Base-by-base conservation (phyloP, 768 basidiomycete species). In the Zangia roseola region DNA sequence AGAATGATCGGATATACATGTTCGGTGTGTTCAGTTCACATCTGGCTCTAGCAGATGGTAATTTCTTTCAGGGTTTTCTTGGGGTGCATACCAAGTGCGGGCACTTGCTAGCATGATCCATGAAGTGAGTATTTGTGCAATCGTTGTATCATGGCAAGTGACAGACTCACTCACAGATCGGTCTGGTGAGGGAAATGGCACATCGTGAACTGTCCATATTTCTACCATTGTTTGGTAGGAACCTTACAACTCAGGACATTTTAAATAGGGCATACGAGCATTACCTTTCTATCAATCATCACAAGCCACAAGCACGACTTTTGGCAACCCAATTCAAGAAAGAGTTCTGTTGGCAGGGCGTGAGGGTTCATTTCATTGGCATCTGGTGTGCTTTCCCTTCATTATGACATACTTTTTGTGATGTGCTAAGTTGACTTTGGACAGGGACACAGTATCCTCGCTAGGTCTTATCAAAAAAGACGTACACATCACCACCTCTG, bases 21-120 rank as follows among this genome's bases (percentile, higher is more conserved):
- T 73, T 75, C 50, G 73, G 72, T 71, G 28, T 2, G 60, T 44
- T 23, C 16, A 6, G 26, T 26, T 23, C 19, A 12, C 3, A 6
- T n/a, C 12, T 19, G 0, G 5, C 7, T 36, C 3, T 30, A 5
- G 13, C 10, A 16, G 40, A 2, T 34, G n/a, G 5, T 21, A 25
- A 31, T n/a, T 21, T 23, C 2, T 45, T 20, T 1, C 37, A 71
- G 71, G 71, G 3, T 72, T 73, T 39, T 73, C 71, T 23, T 65
- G 72, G 14, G 71, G 71, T 1, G 71, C 71, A 6, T 73, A 69
- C 44, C 70, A 71, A 59, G 68, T 62, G 4, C 69, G 72, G 2
- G 58, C 52, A 0, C 28, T 73, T 5, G 66, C 71, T 3, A 72
- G 52, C 10, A 70, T 71, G 71, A 70, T 20, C 14, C 30, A 30